Percentiles rank a stretch among this genome's conserved stretches.
These are phyloP conservation scores for Pachyrhizus erosus DNA, from an alignment of 306 rosid genomes.

Conservation along the genomic window DNA sequence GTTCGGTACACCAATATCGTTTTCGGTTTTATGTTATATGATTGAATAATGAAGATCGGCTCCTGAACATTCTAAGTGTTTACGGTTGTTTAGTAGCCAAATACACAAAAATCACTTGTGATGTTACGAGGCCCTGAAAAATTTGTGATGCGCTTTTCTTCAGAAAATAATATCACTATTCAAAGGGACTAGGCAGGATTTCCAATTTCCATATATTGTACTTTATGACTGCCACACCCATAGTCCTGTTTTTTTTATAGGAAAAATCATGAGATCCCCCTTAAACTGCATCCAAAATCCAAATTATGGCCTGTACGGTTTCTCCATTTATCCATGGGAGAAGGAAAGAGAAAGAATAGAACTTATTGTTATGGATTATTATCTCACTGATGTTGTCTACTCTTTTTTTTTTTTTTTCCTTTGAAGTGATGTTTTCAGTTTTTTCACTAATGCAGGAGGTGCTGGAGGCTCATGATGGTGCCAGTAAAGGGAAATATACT, in stretches of 20 bases:
- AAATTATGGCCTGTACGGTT: constrained; percentile 12
- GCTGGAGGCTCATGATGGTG: constrained; percentile 90
- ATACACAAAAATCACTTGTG: background rate
- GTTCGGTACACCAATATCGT: background rate
- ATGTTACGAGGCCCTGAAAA: background rate
- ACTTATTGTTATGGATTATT: constrained; percentile 16
- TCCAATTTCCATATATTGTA: constrained; percentile 1
- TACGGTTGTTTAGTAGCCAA: background rate
- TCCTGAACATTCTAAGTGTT: background rate
- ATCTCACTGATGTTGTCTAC: background rate
- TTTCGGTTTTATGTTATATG: background rate
- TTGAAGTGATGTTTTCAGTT: background rate
- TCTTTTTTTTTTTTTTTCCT: background rate
- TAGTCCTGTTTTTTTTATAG: constrained; percentile 2
- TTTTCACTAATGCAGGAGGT: constrained; percentile 63
- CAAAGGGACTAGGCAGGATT: background rate
- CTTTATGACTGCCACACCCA: background rate
- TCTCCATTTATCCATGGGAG: background rate
- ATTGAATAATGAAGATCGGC: background rate
- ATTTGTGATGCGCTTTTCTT: background rate
- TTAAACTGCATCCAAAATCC: background rate
- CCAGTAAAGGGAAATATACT: constrained; percentile 88
- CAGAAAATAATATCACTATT: background rate
- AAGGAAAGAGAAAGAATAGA: background rate
- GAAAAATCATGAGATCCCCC: constrained; percentile 31